phyloP scores from a whole-genome alignment of 306 rosid species.

The Acacia crassicarpa region DNA sequence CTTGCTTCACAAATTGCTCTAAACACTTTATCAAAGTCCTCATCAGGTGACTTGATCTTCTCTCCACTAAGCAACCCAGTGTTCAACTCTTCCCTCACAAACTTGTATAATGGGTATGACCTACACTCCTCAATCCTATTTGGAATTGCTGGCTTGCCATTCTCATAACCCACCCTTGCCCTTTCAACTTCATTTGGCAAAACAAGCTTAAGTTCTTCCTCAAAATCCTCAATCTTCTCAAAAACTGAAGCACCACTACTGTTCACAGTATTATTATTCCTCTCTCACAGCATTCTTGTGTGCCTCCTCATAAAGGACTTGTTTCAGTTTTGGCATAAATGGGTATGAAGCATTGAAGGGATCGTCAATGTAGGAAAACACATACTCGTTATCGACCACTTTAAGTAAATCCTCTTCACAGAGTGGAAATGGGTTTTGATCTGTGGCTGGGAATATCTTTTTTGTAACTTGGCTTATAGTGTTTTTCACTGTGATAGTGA shows the following conservation, averaged over 20 bases:
- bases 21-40: slow-evolving; percentile 59
- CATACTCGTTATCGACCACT: slow-evolving; percentile 45
- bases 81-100: slow-evolving; percentile 49
- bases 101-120: slow-evolving; percentile 56
- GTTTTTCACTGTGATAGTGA: slow-evolving; percentile 30
- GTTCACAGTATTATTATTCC: slow-evolving; percentile 11
- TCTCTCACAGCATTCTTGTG: slow-evolving; percentile 30
- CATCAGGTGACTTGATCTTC: slow-evolving; percentile 50
- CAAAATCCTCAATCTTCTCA: slow-evolving; percentile 47
- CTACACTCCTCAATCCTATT: slow-evolving; percentile 47
- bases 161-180: slow-evolving; percentile 44
- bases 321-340: slow-evolving; percentile 46
- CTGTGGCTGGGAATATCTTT: slow-evolving; percentile 20
- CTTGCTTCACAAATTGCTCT: slow-evolving; percentile 47
- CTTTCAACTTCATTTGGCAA: slow-evolving; percentile 45
- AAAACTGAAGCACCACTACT: slow-evolving; percentile 11
- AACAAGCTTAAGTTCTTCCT: slow-evolving; percentile 34
- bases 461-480: slow-evolving; percentile 34
- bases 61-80: slow-evolving; percentile 46
- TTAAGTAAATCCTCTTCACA: slow-evolving; percentile 37
- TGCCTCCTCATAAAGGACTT: slow-evolving; percentile 45
- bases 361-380: slow-evolving; percentile 50
- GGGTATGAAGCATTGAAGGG: slow-evolving; percentile 40
- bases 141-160: slow-evolving; percentile 38
- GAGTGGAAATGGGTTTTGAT: slow-evolving; percentile 21